Conservation (phyloP, 257 asterid species). For the Schizonepeta tenuifolia region DNA sequence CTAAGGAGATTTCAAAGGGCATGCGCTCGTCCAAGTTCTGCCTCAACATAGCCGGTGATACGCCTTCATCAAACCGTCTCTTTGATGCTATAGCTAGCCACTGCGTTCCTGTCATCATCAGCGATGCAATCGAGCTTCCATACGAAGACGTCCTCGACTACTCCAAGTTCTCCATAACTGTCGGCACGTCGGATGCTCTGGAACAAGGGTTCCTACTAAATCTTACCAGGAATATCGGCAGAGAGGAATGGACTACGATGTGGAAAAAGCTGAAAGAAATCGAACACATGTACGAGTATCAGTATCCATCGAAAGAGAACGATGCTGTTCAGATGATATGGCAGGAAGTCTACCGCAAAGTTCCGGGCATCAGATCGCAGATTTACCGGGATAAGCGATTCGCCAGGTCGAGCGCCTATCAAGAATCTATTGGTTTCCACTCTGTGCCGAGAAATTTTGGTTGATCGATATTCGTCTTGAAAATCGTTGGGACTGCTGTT, state of each 20-base stretch:
- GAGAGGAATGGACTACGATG: conserved; percentile 59
- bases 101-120: conserved; percentile 59
- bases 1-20: conserved; percentile 50
- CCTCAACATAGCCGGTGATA: conserved; percentile 76
- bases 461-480: conserved; percentile 4
- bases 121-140: conserved; percentile 69
- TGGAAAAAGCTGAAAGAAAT: conserved; percentile 57
- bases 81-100: conserved; percentile 73
- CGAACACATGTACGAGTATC: conserved; percentile 48
- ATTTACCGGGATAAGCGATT: conserved; percentile 41
- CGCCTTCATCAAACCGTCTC: conserved; percentile 72
- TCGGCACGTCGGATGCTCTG: conserved; percentile 53
- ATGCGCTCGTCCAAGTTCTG: conserved; percentile 70
- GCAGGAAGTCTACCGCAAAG: conserved; percentile 57
- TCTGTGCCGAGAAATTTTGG: conserved; percentile 47
- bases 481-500: conserved; percentile 14
- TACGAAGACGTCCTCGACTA: conserved; percentile 62
- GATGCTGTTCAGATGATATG: conserved; percentile 73
- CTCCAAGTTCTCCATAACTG: conserved; percentile 52
- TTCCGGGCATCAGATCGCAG: conserved; percentile 43
- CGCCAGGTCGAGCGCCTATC: neutral
- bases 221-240: conserved; percentile 46
- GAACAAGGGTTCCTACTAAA: conserved; percentile 48
- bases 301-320: conserved; percentile 51
- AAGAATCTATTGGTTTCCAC: conserved; percentile 19